Base-by-base conservation (phyloP, 352 stramenopile genomes). In the Phytophthora parvispora region DNA sequence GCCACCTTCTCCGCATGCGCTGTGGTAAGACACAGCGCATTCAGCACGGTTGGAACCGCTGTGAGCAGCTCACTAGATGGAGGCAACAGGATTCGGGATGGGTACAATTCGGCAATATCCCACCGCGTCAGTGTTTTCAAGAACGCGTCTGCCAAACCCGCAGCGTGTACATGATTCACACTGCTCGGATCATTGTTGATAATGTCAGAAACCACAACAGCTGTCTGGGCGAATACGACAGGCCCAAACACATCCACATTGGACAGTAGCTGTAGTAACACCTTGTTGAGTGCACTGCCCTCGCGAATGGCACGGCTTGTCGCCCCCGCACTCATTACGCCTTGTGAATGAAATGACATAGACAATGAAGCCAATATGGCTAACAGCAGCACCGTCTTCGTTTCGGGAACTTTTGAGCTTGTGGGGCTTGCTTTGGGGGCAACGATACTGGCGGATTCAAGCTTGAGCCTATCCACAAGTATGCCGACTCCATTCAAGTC, bases 111-210 rank as follows among this genome's bases (percentile, higher is more conserved):
- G 15, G 69, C 67, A 51, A 93, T 80, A 68, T 95, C 75, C 78
- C 90, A 94, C 1, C 87, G 81, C 36, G 88, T 95, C n/a, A 99
- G 67, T 55, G 98, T 94, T 47, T 92, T 80, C 13, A 99, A 80
- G 63, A 99, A 99, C 0, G 85, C 88, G 36, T 98, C 90, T 6
- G 96, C 97, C 42, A 99, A 83, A 25, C 97, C 97, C 24, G 84
- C 91, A 56, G 90, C 78, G 70, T 99, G 95, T 7, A 99, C 90
- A 74, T 99, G 86, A 75, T 98, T 93, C 42, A 99, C 93, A 71
- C 97, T 95, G 65, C 82, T 98, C 72, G 82, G 97, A 79, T 99
- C 97, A 42, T 97, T 97, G 81, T 99, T 99, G 80, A 99, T 98
- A n/a, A 99, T 86, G 80, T 99, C 97, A 10, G 91, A 94, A 31